phyloP scores from a whole-genome alignment of 768 basidiomycete genomes.

The Tricholoma hemisulphureum region DNA sequence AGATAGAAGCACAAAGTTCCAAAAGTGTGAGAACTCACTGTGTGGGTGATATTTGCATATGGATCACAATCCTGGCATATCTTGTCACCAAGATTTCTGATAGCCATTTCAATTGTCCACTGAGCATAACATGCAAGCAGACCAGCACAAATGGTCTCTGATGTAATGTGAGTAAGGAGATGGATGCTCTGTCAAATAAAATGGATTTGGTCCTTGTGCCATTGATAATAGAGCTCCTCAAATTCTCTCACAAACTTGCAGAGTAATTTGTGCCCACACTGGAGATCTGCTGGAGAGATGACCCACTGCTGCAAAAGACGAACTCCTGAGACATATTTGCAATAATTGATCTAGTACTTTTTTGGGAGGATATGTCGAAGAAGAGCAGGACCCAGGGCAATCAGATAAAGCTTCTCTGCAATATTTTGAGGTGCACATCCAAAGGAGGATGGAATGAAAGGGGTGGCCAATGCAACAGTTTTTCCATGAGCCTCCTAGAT shows the following conservation, averaged over 20 bases:
- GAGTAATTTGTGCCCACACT: neutral
- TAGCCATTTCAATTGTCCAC: neutral
- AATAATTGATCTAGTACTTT: constrained; percentile 25
- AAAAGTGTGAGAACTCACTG: too few species aligned
- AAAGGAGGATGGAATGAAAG: too few species aligned
- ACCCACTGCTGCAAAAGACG: constrained; percentile 22
- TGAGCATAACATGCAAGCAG: neutral
- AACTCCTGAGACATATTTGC: constrained; percentile 26
- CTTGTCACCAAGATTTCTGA: too few species aligned
- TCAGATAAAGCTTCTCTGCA: constrained; percentile 23
- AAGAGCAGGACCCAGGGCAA: constrained; percentile 25
- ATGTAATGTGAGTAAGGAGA: neutral
- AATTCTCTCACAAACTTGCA: neutral
- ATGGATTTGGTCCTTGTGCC: neutral
- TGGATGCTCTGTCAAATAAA: constrained; percentile 3
- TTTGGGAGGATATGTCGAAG: constrained; percentile 23
- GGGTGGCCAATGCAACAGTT: too few species aligned
- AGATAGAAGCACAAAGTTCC: too few species aligned
- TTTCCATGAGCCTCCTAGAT: too few species aligned
- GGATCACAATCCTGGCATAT: too few species aligned
- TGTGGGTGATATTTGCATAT: constrained; percentile 9
- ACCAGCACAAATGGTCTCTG: neutral
- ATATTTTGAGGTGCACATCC: too few species aligned
- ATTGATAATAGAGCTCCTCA: neutral
- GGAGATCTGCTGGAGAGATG: neutral